Evolutionary conservation across 75 land plant genomes (phyloP).

Genomic region (Selaginella moellendorffii): DNA sequence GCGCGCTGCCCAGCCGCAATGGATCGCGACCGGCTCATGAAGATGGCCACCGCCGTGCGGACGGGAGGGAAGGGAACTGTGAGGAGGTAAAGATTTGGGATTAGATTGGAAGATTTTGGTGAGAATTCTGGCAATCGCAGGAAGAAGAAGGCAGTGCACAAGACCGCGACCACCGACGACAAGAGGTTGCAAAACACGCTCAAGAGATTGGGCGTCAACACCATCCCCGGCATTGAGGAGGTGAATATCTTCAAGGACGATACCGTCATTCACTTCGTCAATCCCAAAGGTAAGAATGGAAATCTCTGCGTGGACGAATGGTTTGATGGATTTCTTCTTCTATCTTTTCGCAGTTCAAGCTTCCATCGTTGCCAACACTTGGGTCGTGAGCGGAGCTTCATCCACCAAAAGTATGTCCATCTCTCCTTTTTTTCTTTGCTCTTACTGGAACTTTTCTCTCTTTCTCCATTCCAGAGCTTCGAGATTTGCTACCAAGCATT

Average conservation of each 20-base stretch:
- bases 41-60: constrained; percentile 2
- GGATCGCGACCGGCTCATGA: constrained; percentile 8
- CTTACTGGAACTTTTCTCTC: not conserved
- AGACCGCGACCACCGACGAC: constrained; percentile 23
- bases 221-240: constrained; percentile 30
- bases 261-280: constrained; percentile 23
- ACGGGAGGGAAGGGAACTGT: constrained; percentile 9
- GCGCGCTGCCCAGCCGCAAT: no score
- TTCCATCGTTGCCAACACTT: not conserved
- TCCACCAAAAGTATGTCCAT: not conserved
- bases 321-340: not conserved
- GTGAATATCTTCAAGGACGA: constrained; percentile 31
- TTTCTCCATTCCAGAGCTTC: constrained; percentile 7
- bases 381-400: not conserved
- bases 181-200: constrained; percentile 23
- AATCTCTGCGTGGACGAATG: not conserved
- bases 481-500: not conserved
- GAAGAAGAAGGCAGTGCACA: constrained; percentile 30
- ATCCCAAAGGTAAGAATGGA: constrained; percentile 19
- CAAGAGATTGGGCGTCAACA: constrained; percentile 24
- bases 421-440: not conserved
- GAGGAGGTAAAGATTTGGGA: not conserved
- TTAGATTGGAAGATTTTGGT: no score
- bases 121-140: constrained; percentile 3
- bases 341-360: constrained; percentile 5